These are phyloP conservation scores for Sextonia rubra DNA, from an alignment of 164 flowering plant species.

Conservation along the genomic window DNA sequence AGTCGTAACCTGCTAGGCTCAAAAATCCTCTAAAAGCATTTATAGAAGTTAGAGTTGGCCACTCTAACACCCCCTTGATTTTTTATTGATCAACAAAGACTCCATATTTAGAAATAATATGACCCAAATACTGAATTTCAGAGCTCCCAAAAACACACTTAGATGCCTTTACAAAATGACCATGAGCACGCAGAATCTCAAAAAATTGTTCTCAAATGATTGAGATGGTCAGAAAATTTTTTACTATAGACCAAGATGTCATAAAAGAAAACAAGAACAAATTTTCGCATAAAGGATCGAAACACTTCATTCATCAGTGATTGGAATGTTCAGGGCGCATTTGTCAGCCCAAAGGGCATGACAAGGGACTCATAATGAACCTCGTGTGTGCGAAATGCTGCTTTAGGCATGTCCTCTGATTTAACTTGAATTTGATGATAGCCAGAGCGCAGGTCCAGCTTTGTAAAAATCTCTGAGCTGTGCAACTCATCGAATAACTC, in stretches of 20 bases:
- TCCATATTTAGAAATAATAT: neutral
- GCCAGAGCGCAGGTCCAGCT: neutral
- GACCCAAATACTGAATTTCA: neutral
- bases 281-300: neutral
- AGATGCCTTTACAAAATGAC: neutral
- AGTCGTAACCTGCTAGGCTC: slow-evolving; percentile 2
- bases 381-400: neutral
- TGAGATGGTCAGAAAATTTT: neutral
- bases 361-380: neutral
- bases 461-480: neutral
- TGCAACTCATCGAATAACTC: slow-evolving; percentile 7
- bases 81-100: slow-evolving; percentile 5
- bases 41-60: neutral
- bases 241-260: neutral
- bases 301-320: neutral
- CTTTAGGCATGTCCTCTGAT: neutral
- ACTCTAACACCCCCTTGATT: neutral
- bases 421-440: slow-evolving; percentile 3
- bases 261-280: slow-evolving; percentile 1
- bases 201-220: neutral
- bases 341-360: slow-evolving; percentile 2
- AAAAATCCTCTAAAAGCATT: neutral
- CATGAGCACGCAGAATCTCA: neutral
- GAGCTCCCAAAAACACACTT: neutral
- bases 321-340: neutral